Conservation (phyloP, 2,329 filamentous ascomycete species). For the Hypoxylon sp. region DNA sequence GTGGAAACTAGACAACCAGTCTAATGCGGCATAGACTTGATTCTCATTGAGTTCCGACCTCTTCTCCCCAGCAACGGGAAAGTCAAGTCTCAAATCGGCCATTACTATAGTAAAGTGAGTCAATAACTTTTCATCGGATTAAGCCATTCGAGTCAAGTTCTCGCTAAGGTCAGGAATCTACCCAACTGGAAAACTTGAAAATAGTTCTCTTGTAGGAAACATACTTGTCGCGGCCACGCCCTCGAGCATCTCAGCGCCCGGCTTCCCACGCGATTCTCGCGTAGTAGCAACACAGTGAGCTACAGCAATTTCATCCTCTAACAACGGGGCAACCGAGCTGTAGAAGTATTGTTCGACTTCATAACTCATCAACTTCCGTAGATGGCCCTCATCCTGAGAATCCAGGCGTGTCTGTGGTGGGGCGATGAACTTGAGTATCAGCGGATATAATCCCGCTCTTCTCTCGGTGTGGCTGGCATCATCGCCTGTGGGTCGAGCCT, state of each 20-base stretch:
- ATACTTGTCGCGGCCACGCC: constrained; percentile 62
- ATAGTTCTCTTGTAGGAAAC: not conserved
- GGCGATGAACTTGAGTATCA: constrained; percentile 72
- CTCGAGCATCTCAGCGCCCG: constrained; percentile 49
- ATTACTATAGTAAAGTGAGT: constrained; percentile 55
- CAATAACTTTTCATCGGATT: not conserved
- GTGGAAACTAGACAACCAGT: constrained; percentile 76
- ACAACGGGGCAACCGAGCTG: constrained; percentile 63
- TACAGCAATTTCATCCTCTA: constrained; percentile 54
- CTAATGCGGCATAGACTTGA: constrained; percentile 67
- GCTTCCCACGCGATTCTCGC: constrained; percentile 36
- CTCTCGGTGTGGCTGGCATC: constrained; percentile 28
- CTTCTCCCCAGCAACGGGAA: constrained; percentile 69
- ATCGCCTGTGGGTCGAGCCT: constrained; percentile 55
- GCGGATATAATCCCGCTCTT: constrained; percentile 51
- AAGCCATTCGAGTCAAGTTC: not conserved
- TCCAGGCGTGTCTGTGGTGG: constrained; percentile 57
- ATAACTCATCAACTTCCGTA: constrained; percentile 76
- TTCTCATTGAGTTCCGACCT: constrained; percentile 59
- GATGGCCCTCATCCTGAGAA: constrained; percentile 69
- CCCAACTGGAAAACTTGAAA: not conserved
- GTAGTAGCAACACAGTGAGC: constrained; percentile 45
- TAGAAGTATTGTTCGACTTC: constrained; percentile 77
- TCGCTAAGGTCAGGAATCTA: not conserved
- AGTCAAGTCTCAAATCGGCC: constrained; percentile 66